Percentiles rank a stretch among this genome's conserved stretches.
These are phyloP conservation scores for Mycena filopes DNA, from an alignment of 768 basidiomycete genomes.

Conservation along the genomic window DNA sequence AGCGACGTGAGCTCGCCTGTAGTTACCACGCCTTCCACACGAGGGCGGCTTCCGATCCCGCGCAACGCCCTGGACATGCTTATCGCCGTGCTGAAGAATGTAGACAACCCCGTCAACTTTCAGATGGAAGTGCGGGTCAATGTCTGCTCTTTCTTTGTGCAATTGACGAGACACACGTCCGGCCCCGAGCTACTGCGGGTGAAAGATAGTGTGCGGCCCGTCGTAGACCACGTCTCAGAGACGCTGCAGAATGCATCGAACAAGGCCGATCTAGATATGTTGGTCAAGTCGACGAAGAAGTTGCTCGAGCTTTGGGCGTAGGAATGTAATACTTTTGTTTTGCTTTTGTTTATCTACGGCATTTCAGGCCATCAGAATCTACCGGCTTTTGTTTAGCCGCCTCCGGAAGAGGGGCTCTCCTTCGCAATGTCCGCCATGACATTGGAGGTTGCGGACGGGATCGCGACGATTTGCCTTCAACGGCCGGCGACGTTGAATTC, in stretches of 20 bases:
- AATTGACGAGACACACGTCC: slow-evolving; percentile 64
- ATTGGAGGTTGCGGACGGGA: slow-evolving; percentile 42
- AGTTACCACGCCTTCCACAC: slow-evolving; percentile 53
- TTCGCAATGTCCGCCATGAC: slow-evolving; percentile 10
- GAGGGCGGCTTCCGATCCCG: slow-evolving; percentile 55
- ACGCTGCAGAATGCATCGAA: slow-evolving; percentile 39
- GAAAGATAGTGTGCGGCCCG: slow-evolving; percentile 60
- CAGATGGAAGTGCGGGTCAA: slow-evolving; percentile 84
- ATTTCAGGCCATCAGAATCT: neutral
- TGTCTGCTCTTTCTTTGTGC: slow-evolving; percentile 76
- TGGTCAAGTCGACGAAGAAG: slow-evolving; percentile 51
- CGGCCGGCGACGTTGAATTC: slow-evolving; percentile 71
- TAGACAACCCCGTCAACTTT: slow-evolving; percentile 64
- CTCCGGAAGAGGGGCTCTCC: neutral
- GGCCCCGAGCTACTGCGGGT: slow-evolving; percentile 60
- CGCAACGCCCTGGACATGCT: slow-evolving; percentile 77
- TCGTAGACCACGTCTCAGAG: slow-evolving; percentile 62
- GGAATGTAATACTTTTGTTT: slow-evolving; percentile 10
- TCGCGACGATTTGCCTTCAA: slow-evolving; percentile 77
- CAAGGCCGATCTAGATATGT: slow-evolving; percentile 54
- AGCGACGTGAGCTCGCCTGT: slow-evolving; percentile 59
- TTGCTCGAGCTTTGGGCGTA: slow-evolving; percentile 54
- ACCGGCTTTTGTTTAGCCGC: neutral
- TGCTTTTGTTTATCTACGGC: neutral
- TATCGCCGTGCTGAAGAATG: slow-evolving; percentile 67